Conservation (phyloP, 306 rosid species). For the Senna siamea region DNA sequence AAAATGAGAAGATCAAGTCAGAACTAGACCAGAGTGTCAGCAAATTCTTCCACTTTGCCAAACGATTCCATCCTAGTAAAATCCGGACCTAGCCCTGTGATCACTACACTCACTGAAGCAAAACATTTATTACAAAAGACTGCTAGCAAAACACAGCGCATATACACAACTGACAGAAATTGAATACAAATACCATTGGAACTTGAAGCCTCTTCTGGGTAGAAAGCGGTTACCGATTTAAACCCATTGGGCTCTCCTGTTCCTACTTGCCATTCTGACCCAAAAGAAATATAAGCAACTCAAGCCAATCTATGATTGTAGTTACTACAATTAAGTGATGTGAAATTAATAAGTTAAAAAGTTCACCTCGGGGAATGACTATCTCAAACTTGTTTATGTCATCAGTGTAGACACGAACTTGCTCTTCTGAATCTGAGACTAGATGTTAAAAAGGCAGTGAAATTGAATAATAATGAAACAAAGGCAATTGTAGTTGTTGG, state of each 20-base stretch:
- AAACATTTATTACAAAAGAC: no score
- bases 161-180: slow-evolving; percentile 12
- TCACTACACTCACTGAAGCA: slow-evolving; percentile 71
- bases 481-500: background rate
- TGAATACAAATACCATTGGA: slow-evolving; percentile 61
- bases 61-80: slow-evolving; percentile 92
- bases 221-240: slow-evolving; percentile 88
- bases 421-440: slow-evolving; percentile 44
- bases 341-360: background rate
- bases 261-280: slow-evolving; percentile 77
- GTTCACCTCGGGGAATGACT: slow-evolving; percentile 74
- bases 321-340: background rate
- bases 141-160: background rate
- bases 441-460: no score
- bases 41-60: slow-evolving; percentile 94
- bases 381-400: slow-evolving; percentile 83
- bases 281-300: slow-evolving; percentile 17
- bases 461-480: slow-evolving; percentile 1
- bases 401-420: slow-evolving; percentile 64
- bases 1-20: slow-evolving; percentile 15
- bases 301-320: background rate
- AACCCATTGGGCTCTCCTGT: slow-evolving; percentile 79
- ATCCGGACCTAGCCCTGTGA: slow-evolving; percentile 91
- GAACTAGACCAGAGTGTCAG: slow-evolving; percentile 77
- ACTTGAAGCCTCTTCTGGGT: slow-evolving; percentile 58